phyloP scores from a whole-genome alignment of 305 asterid genomes.

The Rubia tinctorum region DNA sequence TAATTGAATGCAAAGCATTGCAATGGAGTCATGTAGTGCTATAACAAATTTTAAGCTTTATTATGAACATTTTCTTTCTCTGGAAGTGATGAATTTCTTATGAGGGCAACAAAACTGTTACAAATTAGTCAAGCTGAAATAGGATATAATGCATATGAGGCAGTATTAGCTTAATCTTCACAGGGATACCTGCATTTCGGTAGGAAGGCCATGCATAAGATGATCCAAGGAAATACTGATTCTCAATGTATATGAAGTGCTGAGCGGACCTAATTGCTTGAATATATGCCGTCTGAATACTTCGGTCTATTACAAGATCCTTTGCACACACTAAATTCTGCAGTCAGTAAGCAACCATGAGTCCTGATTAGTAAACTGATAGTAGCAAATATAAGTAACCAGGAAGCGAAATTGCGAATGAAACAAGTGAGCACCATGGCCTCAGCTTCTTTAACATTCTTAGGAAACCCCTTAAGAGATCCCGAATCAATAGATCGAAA shows the following conservation, averaged over 20 bases:
- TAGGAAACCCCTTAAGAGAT: slow-evolving; percentile 88
- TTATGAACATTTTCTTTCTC: neutral
- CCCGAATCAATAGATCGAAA: slow-evolving; percentile 97
- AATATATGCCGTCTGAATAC: slow-evolving; percentile 88
- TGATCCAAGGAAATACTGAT: slow-evolving; percentile 92
- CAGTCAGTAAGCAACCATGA: slow-evolving; percentile 13
- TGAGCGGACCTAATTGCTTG: slow-evolving; percentile 94
- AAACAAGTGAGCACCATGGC: slow-evolving; percentile 41
- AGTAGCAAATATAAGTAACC: neutral
- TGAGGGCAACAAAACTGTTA: neutral
- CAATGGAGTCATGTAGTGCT: no score
- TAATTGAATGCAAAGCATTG: no score
- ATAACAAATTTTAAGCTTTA: no score
- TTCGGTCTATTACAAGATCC: slow-evolving; percentile 75
- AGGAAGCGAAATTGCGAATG: slow-evolving; percentile 3
- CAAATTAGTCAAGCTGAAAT: neutral
- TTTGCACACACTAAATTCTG: slow-evolving; percentile 90
- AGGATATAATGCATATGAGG: neutral
- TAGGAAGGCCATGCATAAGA: slow-evolving; percentile 94
- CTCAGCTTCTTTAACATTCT: slow-evolving; percentile 46
- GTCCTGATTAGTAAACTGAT: neutral
- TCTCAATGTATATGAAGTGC: slow-evolving; percentile 88
- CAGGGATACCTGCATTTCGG: slow-evolving; percentile 56
- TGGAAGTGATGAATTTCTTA: neutral
- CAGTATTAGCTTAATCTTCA: neutral